Base-by-base conservation (phyloP, 164 flowering plant genomes). In the Macadamia tetraphylla region DNA sequence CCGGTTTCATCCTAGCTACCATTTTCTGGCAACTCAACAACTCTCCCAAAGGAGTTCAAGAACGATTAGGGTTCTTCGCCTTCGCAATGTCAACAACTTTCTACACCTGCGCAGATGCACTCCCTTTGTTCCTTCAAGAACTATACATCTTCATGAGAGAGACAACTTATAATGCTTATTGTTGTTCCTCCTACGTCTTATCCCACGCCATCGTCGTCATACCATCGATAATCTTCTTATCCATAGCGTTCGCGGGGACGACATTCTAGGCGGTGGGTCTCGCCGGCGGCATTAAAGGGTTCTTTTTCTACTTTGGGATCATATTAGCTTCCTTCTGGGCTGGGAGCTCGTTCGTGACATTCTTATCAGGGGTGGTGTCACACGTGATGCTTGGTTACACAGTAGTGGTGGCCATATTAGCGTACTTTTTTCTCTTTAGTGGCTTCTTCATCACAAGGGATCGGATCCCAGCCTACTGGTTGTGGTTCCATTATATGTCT, bases 71-170 rank as follows among this genome's bases (percentile, higher is more conserved):
- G 0, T 88, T 94, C 82, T 85, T 91, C 80, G 98, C 98, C 8
- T 94, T 94, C 69, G 98, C 98, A 71, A 91, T 91, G 97, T 88
- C 97, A 52, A 91, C 98, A 6, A 91, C 88, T 35, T 94, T 83
- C 89, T 94, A 91, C 85, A 90, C 97, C 1, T 91, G 97, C 70
- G 96, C 98, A 0, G 98, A 94, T 42, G 92, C 98, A 44, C 74
- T 91, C 43, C 98, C 98, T 0, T 89, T 87, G 0, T 94, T 94
- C 76, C 88, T 94, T 71, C 96, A 90, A 49, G 96, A 94, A 52
- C 75, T 97, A 0, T 94, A 90, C 82, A 91, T 94, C 30, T 94
- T 94, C 86, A 86, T 91, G 97, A 67, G 98, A 29, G 98, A 94
- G 69, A 91, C 98, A 0, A 96, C 97, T 1, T 85, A 91, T 83